A percentile compares a stretch with the other conserved stretches of the same genome.
Evolutionary conservation across 371 early-diverging fungal species (phyloP).

Genomic region (Mortierella sp.): DNA sequence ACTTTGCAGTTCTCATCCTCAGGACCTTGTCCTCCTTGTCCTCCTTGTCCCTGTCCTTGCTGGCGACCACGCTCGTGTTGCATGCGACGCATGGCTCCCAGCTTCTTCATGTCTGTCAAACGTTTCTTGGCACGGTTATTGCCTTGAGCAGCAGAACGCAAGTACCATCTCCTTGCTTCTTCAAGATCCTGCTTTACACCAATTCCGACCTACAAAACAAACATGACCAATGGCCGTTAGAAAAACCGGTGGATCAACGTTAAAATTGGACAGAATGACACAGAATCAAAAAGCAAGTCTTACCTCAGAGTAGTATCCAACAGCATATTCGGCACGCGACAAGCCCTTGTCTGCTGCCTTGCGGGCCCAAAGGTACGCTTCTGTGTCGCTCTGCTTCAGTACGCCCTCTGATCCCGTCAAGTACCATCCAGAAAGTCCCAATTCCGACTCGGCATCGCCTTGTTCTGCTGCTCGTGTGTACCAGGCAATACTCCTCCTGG

Average conservation of each 20-base stretch:
- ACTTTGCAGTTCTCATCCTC: conserved; percentile 51
- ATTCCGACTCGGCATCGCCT: conserved; percentile 83
- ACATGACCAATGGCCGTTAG: too few species aligned
- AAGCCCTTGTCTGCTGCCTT: conserved; percentile 86
- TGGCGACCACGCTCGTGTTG: conserved; percentile 44
- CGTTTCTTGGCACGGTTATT: conserved; percentile 80
- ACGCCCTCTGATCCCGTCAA: conserved; percentile 86
- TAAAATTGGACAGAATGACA: background rate
- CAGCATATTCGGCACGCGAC: conserved; percentile 90
- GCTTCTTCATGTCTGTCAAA: conserved; percentile 76
- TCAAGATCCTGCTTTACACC: conserved; percentile 74
- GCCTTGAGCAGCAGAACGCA: conserved; percentile 79
- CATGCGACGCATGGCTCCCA: conserved; percentile 58
- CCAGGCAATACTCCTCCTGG: conserved; percentile 94
- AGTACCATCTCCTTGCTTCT: conserved; percentile 83
- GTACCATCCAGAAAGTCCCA: conserved; percentile 92
- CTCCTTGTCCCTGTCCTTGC: conserved; percentile 1
- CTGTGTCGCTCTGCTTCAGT: conserved; percentile 81
- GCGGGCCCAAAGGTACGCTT: conserved; percentile 90
- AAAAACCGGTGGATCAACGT: too few species aligned
- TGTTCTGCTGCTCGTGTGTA: conserved; percentile 93
- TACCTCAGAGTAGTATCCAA: conserved; percentile 86
- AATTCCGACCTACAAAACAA: conserved; percentile 66
- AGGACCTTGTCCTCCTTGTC: conserved; percentile 13
- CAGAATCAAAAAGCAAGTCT: background rate